Evolutionary conservation across 208 protist species (phyloP), one percentile per base, ranked within the genome.

Genomic region (Trypanosoma conorhini): DNA sequence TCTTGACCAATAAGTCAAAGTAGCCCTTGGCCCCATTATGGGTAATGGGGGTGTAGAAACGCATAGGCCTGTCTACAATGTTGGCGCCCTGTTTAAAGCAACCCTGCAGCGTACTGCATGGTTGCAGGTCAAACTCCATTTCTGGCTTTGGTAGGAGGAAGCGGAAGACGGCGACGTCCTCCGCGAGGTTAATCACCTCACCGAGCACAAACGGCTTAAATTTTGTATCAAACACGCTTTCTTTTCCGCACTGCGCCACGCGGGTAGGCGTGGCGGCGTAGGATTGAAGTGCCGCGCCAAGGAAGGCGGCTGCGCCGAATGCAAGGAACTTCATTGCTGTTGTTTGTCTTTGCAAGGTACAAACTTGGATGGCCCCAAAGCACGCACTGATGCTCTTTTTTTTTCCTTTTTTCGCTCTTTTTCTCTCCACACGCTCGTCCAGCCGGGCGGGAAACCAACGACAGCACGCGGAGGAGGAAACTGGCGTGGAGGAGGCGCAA

Each of bases 31-130:
- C 90, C 30, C 83, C 89, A 82, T 94, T 94, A 17, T 76, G 68
- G 12, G 90, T 95, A 76, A 96, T 92, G 48, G 93, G 93, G 12
- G 93, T 97, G 77, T 97, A 97, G 56, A 93, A 92, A 56, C 93
- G 91, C 80, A 94, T 91, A 5, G 89, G 89, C 77, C 91, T 76
- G 58, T 94, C 88, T 17, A 88, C 81, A 48, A 92, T 87, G 70
- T 95, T 94, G 1, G 71, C 38, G 66, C 91, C 88, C 58, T 91
- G 77, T 70, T 92, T 91, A 80, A 92, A 88, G 72, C 86, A 86
- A 0, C 83, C 87, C 80, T 95, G 88, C 28, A 97, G 77, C 5
- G 87, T 95, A 50, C 80, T 90, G 82, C 89, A 95, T 5, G 89
- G 86, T 5, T 86, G 67, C 3, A 95, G 81, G 63, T 87, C 77